Evolutionary conservation across 169 alveolate species (phyloP), one percentile per base, ranked within the genome.

Genomic region (Babesia ovis): DNA sequence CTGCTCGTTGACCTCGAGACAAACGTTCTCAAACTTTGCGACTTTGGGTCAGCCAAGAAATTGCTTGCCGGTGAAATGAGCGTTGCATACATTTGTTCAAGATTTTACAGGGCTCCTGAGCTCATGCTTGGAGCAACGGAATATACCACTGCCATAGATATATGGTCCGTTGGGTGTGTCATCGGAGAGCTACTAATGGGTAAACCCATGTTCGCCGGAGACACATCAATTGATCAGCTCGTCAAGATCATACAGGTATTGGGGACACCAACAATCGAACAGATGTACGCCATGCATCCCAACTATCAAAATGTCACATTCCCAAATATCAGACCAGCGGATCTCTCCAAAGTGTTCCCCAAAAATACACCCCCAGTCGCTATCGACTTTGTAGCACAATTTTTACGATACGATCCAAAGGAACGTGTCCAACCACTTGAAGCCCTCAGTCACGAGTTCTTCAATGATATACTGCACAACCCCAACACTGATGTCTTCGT

Each of bases 71-170:
- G 98, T 34, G 98, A 96, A 66, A 90, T 95, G 23, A 96, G 97
- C 85, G 98, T 95, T 6, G 86, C 97, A 2, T 97, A 97, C 73
- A 97, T 97, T 12, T 96, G 99, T 91, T 93, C 98, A 16, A 85
- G 99, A 71, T 98, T 96, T 84, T 98, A 98, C 83, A 85, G 99
- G 42, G 99, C 99, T 0, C 99, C 99, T 0, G 99, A 98, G 77
- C 90, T 98, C 27, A 97, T 98, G 91, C 91, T 98, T 60, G 99
- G 99, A 20, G 96, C 99, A 4, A 95, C 96, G 46, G 98, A 95
- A 83, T 98, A 98, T 81, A 95, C 98, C 18, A 92, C 98, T 25
- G 97, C 94, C 34, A 97, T 97, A n/a, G 99, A 98, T 89, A 77
- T 94, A 9, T 98, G 99, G 99, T 94, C 98, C 18, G 88, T 94